These are phyloP conservation scores for Cladosporium sp. DNA, from an alignment of 2,329 filamentous ascomycete species.

Conservation along the genomic window DNA sequence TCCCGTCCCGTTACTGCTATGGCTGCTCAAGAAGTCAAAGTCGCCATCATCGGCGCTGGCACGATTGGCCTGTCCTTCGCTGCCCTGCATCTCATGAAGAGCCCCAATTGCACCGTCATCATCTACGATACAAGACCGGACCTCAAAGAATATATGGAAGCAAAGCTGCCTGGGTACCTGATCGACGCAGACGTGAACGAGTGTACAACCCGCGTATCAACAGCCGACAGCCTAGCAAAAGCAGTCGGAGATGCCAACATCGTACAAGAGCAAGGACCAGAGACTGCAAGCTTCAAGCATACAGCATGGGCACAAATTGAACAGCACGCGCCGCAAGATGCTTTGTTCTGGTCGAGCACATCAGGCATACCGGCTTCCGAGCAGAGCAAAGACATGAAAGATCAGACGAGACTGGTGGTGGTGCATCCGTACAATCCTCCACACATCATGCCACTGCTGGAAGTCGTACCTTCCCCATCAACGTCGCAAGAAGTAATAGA, in stretches of 20 bases:
- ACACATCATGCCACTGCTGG: conserved; percentile 61
- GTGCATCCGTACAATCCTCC: conserved; percentile 64
- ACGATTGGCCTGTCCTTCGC: conserved; percentile 59
- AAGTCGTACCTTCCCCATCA: conserved; percentile 54
- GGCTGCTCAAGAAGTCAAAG: background rate
- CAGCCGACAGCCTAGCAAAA: conserved; percentile 40
- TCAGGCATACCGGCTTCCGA: conserved; percentile 57
- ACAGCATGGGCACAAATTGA: conserved; percentile 55
- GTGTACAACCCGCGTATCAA: conserved; percentile 36
- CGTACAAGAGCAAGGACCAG: conserved; percentile 61
- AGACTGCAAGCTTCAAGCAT: conserved; percentile 54
- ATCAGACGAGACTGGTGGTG: conserved; percentile 51
- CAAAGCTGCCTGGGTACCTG: conserved; percentile 48
- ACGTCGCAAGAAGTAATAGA: conserved; percentile 43
- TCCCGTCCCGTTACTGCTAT: background rate
- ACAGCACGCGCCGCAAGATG: conserved; percentile 42
- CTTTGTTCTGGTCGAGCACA: conserved; percentile 59
- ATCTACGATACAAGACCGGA: conserved; percentile 55
- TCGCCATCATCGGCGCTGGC: conserved; percentile 47
- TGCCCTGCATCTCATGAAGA: conserved; percentile 53
- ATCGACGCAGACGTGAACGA: conserved; percentile 31
- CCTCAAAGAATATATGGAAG: conserved; percentile 45
- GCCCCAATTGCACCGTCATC: conserved; percentile 43
- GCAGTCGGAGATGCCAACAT: conserved; percentile 52
- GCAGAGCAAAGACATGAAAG: conserved; percentile 47